These are phyloP conservation scores for Aspergillus sp. DNA, from an alignment of 2,329 filamentous ascomycete genomes.

Conservation along the genomic window DNA sequence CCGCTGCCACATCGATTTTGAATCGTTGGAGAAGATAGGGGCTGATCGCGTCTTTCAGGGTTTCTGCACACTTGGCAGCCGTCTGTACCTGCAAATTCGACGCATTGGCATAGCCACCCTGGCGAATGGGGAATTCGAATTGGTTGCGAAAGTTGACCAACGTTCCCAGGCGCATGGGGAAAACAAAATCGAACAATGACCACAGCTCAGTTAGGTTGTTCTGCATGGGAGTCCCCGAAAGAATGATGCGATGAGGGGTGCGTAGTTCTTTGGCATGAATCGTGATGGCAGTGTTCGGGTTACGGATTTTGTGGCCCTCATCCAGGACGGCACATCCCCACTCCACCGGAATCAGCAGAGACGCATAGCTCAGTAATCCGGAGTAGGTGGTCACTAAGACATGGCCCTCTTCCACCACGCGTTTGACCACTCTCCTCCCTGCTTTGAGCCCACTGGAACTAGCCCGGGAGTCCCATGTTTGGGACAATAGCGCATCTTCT, in stretches of 20 bases:
- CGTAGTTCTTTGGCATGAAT: constrained; percentile 92
- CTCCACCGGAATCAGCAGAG: constrained; percentile 75
- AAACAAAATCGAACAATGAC: constrained; percentile 97
- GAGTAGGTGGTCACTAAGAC: constrained; percentile 95
- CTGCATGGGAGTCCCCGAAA: constrained; percentile 96
- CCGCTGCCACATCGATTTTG: constrained; percentile 90
- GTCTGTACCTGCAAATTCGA: constrained; percentile 93
- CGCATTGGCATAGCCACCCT: constrained; percentile 93
- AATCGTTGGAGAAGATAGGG: constrained; percentile 89
- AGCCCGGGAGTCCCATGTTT: constrained; percentile 45
- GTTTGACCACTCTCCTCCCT: constrained; percentile 76
- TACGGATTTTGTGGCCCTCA: constrained; percentile 97
- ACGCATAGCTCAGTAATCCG: constrained; percentile 87
- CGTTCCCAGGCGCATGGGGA: constrained; percentile 90
- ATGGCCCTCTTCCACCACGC: constrained; percentile 80
- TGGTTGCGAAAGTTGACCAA: constrained; percentile 85
- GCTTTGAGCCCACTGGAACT: constrained; percentile 59
- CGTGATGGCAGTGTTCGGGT: constrained; percentile 91
- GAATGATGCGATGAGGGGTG: constrained; percentile 84
- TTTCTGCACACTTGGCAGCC: constrained; percentile 89
- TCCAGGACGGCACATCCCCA: constrained; percentile 96
- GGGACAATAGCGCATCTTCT: constrained; percentile 64
- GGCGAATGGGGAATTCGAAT: constrained; percentile 90
- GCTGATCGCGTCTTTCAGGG: constrained; percentile 88
- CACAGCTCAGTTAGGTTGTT: constrained; percentile 94